Conservation (phyloP, 192 early-diverging fungal genomes). For the Phlyctochytrium bullatum region DNA sequence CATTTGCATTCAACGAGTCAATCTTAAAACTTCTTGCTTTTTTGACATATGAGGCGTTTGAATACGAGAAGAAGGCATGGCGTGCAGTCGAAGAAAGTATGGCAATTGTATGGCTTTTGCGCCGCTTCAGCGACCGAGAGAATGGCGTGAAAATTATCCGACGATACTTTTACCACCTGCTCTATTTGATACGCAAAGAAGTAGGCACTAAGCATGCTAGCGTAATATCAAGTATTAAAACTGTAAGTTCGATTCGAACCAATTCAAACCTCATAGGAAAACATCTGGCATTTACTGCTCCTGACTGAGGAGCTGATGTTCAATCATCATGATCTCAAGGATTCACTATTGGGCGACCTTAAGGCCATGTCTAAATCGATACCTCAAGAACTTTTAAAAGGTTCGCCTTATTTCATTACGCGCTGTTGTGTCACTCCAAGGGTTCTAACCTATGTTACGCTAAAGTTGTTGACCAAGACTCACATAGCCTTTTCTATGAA, state of each 20-base stretch:
- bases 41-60: slow-evolving; percentile 35
- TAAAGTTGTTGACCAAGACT: not conserved
- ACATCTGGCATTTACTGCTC: slow-evolving; percentile 31
- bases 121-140: slow-evolving; percentile 4
- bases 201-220: slow-evolving; percentile 20
- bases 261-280: slow-evolving; percentile 25
- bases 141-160: slow-evolving; percentile 18
- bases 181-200: slow-evolving; percentile 24
- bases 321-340: slow-evolving; percentile 36
- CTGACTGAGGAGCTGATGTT: slow-evolving; percentile 46
- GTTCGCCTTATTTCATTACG: no score
- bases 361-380: not conserved
- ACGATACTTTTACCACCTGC: slow-evolving; percentile 17
- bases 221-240: slow-evolving; percentile 23
- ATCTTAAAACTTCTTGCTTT: slow-evolving; percentile 11
- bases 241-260: slow-evolving; percentile 19
- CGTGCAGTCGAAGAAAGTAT: slow-evolving; percentile 35
- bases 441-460: no score
- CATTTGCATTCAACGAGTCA: not conserved
- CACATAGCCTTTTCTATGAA: not conserved
- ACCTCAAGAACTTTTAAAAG: no score
- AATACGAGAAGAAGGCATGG: slow-evolving; percentile 37
- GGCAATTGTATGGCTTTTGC: slow-evolving; percentile 22
- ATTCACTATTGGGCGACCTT: slow-evolving; percentile 29
- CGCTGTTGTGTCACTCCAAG: no score